These are phyloP conservation scores for Fusarium caatingaense DNA, from an alignment of 2,329 filamentous ascomycete genomes.

Conservation along the genomic window DNA sequence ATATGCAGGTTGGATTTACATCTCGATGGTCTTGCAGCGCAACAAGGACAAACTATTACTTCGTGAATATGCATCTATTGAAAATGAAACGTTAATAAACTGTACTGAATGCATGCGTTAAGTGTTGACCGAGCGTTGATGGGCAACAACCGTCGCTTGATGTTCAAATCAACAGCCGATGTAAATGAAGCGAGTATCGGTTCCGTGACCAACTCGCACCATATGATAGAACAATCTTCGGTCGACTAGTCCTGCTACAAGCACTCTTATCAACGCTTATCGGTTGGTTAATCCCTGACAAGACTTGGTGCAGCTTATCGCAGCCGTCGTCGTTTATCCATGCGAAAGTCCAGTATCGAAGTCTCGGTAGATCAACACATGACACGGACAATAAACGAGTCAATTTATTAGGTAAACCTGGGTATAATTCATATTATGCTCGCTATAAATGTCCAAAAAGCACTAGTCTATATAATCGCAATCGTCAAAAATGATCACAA, in stretches of 20 bases:
- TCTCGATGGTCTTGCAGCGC: background rate
- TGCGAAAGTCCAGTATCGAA: background rate
- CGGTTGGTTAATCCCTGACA: background rate
- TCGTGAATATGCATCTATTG: background rate
- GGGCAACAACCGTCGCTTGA: background rate
- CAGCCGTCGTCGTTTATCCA: background rate
- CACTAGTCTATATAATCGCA: background rate
- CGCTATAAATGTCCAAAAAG: conserved; percentile 1
- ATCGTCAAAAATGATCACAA: conserved; percentile 1
- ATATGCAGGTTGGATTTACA: background rate
- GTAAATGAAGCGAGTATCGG: background rate
- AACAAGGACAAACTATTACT: background rate
- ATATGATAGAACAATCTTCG: background rate
- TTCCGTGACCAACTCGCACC: background rate
- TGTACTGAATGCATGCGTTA: background rate
- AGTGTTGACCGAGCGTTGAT: fast-evolving
- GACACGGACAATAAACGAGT: background rate
- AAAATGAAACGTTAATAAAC: fast-evolving
- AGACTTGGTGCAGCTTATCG: background rate
- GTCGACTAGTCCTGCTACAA: background rate
- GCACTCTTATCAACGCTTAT: background rate
- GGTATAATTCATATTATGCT: background rate
- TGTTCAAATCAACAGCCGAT: fast-evolving
- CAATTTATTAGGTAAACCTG: background rate
- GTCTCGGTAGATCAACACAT: background rate